These are phyloP conservation scores for Helminthosporium solani DNA, from an alignment of 2,329 filamentous ascomycete genomes.

Conservation along the genomic window DNA sequence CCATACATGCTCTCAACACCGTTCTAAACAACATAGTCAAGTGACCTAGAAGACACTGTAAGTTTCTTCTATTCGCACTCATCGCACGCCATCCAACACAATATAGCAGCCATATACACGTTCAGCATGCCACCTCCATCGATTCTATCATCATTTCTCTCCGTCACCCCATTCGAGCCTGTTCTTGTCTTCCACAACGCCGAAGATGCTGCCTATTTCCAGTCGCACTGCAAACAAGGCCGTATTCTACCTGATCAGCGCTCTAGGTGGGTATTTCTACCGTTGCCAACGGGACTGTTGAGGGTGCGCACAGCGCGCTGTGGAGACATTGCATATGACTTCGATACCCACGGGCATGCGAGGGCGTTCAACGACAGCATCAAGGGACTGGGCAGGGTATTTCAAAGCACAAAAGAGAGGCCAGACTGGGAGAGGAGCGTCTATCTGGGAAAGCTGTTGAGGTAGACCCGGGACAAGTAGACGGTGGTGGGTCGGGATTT, in stretches of 20 bases:
- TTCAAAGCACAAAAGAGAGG: constrained; percentile 11
- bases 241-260: constrained; percentile 15
- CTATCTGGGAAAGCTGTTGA: constrained; percentile 18
- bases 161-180: constrained; percentile 22
- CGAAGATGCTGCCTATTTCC: constrained; percentile 19
- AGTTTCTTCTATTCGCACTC: background rate
- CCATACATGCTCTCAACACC: too few species aligned
- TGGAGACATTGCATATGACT: constrained; percentile 24
- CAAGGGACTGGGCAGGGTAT: constrained; percentile 14
- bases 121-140: constrained; percentile 10
- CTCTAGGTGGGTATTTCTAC: constrained; percentile 22
- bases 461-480: background rate
- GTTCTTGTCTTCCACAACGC: constrained; percentile 20
- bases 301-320: constrained; percentile 17
- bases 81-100: background rate
- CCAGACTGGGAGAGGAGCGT: constrained; percentile 15
- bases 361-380: constrained; percentile 17
- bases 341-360: constrained; percentile 16
- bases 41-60: background rate
- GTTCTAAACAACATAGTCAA: background rate
- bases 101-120: background rate
- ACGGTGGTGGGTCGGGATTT: too few species aligned
- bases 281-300: constrained; percentile 20
- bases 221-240: constrained; percentile 21
- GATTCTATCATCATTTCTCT: constrained; percentile 19